Base-by-base conservation (phyloP, 129 eudicot species). In the Flaveria ramosissima region DNA sequence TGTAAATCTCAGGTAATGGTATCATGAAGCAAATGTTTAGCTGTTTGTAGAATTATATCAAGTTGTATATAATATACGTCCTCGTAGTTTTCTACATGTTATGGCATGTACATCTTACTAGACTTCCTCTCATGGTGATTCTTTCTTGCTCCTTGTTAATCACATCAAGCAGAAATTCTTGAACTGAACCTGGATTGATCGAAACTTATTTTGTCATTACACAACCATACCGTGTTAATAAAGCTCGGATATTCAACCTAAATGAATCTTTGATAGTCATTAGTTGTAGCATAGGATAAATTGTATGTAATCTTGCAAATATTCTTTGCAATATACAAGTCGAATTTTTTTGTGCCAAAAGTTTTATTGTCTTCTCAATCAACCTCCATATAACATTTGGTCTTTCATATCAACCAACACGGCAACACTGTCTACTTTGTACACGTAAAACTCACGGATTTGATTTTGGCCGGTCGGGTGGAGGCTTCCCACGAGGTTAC, bases 1-100 rank as follows among this genome's bases (percentile, higher is more conserved):
- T 91, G 97, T 77, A 91, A 89, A 46, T 84, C 97, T 68, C 89
- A 91, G 99, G 99, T 91, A 81, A 53, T 65, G 53, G 8, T 78
- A 20, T 78, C 32, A 30, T 47, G 9, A 21, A 71, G 72, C 45
- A 67, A 55, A 26, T 14, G 51, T 20, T 13, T 70, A 69, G 16
- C 41, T 59, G 20, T 47, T 21, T 55, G 15, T 24, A 65, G 26
- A 32, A 17, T 53, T 53, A 26, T 12, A 43, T 42, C 4, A 42
- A 39, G 3, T 9, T 39, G 16, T 10, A 55, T 73, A 27, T 66
- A 41, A 6, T 36, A 36, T 30, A 30, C 36, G 36, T 3, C 36
- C 6, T 5, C 7, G 41, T 6, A 19, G 27, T 75, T 57, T 15
- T 13, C 57, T 26, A 16, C 60, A 16, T 60, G 23, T 57, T 14